Evolutionary conservation across 805 yeast species (phyloP).

Genomic region (Lipomyces yamanashiensis): DNA sequence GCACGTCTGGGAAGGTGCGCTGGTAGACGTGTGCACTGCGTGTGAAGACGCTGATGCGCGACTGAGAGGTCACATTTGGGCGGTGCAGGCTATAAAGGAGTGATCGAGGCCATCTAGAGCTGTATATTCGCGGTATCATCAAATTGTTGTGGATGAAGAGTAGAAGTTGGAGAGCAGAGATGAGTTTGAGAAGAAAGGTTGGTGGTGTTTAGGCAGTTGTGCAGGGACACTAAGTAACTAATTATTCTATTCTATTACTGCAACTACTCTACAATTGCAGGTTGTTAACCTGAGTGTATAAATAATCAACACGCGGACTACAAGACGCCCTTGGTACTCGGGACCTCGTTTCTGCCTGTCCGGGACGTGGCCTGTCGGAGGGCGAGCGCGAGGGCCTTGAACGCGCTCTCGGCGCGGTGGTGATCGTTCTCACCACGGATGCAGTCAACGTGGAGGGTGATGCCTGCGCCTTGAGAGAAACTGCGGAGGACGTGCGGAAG

Average conservation of each 20-base stretch:
- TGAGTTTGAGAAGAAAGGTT: background rate
- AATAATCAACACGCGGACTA: background rate
- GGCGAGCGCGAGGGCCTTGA: conserved; percentile 94
- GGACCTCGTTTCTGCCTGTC: conserved; percentile 84
- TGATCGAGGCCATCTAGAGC: no score
- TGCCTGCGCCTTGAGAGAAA: conserved; percentile 88
- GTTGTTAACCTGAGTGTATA: background rate
- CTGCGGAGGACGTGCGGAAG: conserved; percentile 95
- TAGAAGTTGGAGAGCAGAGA: background rate
- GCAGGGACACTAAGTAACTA: background rate
- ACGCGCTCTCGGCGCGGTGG: conserved; percentile 94
- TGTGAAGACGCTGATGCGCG: no score
- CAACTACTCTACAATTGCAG: background rate
- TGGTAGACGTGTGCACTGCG: no score
- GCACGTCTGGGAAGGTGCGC: no score
- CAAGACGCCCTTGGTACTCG: conserved; percentile 94
- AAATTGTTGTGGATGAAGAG: no score
- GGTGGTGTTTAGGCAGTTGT: background rate
- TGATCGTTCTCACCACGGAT: conserved; percentile 93
- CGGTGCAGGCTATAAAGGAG: no score
- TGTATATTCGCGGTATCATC: no score
- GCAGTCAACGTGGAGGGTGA: conserved; percentile 94
- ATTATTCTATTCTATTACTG: background rate
- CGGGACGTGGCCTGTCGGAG: conserved; percentile 79
- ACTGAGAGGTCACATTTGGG: no score